Base-by-base conservation (phyloP, 2,329 filamentous ascomycete species). In the Paraphaeosphaeria sporulosa region DNA sequence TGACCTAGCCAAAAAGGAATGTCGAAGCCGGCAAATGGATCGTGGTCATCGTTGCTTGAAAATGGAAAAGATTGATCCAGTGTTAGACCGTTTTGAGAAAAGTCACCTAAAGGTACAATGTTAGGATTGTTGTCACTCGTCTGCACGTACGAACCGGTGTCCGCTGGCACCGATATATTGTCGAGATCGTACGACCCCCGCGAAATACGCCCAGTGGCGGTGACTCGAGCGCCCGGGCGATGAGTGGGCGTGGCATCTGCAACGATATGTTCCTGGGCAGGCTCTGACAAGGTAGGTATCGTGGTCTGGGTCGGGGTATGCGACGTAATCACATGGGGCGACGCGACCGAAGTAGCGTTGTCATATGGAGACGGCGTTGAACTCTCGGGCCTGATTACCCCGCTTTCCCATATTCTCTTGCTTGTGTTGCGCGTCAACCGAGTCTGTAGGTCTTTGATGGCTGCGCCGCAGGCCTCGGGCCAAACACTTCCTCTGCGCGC, bases 1-100 rank as follows among this genome's bases (percentile, higher is more conserved):
- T 76, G 71, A 6, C 73, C 74, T 38, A 76, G 66, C 74, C 73
- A 76, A 49, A 77, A 76, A 0, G 75, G 73, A 32, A 76, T 76
- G 48, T 76, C 75, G 42, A 76, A 77, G 4, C 72, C 73, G 25
- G 73, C 64, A 27, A 76, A 77, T 2, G 70, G 64, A 46, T 76
- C 73, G 12, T 64, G 52, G 17, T 63, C 57, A 32, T 69, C 62
- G 2, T 38, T 44, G 12, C 55, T 59, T 12, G 58, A 58, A 1
- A 59, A 32, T 15, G 32, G 4, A 4, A 57, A 47, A 27, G 27
- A 42, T 23, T 50, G 32, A 8, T 55, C 38, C 8, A 51, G n/a
- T 32, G 27, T 36, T 54, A n/a, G 21, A 23, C 21, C 32, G 13
- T 12, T 25, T 5, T 38, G 19, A 5, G 32, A 51, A 12, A 23